Evolutionary conservation across 345 rosid species (phyloP), one percentile per base, ranked within the genome.

Genomic region (Populus nigra): DNA sequence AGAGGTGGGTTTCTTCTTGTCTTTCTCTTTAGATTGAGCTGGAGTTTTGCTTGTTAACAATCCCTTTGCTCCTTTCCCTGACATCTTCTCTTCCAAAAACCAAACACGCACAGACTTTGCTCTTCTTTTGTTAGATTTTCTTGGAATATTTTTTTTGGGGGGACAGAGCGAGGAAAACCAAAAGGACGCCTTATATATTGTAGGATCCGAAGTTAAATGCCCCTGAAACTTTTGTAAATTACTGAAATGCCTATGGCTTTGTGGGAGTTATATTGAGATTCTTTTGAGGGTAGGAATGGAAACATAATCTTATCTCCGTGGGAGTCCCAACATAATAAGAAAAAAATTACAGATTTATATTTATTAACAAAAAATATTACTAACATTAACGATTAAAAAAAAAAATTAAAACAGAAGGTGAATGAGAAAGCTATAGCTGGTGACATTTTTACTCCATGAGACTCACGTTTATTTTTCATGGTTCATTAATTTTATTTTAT

Each of bases 51-150:
- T 73, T 0, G 74, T 69, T 18, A 61, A 22, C 82, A 79, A 43
- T 36, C 82, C 82, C 61, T 79, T 79, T 3, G 82, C 82, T 68
- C 82, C 82, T 74, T 79, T 79, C 62, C 82, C 82, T 12, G 82
- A 68, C 82, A 79, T 79, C 61, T n/a, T 18, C 61, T n/a, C 25
- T 25, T 18, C 31, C 50, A 3, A 31, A 15, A 47, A 35, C 41
- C 31, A 71, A 31, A 22, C 33, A 31, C 47, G 15, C 41, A 5
- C 16, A n/a, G 16, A 23, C 65, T 4, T n/a, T 8, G 13, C 25
- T 25, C 2, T 9, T 38, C 50, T 33, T 5, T 13, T 70, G 45
- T 0, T 27, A 3, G 7, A 13, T 5, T 71, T 8, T n/a, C 25
- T 38, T 33, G 2, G 13, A 27, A 53, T 8, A n/a, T n/a, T 4